Percentiles rank a stretch among this genome's conserved stretches.
Conservation (phyloP, 129 eudicot genomes). For the Tanacetum coccineum region DNA sequence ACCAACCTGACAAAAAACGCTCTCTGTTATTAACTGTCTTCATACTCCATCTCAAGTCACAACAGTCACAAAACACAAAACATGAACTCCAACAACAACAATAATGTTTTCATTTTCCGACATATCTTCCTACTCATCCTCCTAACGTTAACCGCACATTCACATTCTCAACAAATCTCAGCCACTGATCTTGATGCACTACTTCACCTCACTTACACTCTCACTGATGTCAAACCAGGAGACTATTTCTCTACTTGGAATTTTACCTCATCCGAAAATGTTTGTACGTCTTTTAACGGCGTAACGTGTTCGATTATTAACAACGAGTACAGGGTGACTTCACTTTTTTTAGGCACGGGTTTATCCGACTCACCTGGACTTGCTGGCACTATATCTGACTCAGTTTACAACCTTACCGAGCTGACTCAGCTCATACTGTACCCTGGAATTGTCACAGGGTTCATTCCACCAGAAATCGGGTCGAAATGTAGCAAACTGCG, state of each 20-base stretch:
- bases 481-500: slow-evolving; percentile 39
- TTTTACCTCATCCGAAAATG: slow-evolving; percentile 46
- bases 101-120: slow-evolving; percentile 7
- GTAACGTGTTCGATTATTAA: slow-evolving; percentile 41
- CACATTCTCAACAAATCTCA: slow-evolving; percentile 23
- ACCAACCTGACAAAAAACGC: slow-evolving; percentile 27
- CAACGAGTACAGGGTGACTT: slow-evolving; percentile 37
- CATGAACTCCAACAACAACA: slow-evolving; percentile 13
- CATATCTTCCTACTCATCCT: slow-evolving; percentile 14
- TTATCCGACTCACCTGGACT: slow-evolving; percentile 67
- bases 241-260: slow-evolving; percentile 70
- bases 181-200: slow-evolving; percentile 29
- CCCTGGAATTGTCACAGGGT: slow-evolving; percentile 74
- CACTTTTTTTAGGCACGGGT: slow-evolving; percentile 70
- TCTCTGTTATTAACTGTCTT: slow-evolving; percentile 14
- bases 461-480: slow-evolving; percentile 50
- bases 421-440: slow-evolving; percentile 64
- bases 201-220: slow-evolving; percentile 37
- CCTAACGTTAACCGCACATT: slow-evolving; percentile 13
- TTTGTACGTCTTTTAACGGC: slow-evolving; percentile 60
- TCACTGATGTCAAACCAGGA: slow-evolving; percentile 44
- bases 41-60: slow-evolving; percentile 8
- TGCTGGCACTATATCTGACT: slow-evolving; percentile 51
- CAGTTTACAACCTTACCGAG: slow-evolving; percentile 44
- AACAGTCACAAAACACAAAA: slow-evolving; percentile 12